Evolutionary conservation across 805 yeast genomes (phyloP).

Genomic region (Cyberlindnera mycetangii): DNA sequence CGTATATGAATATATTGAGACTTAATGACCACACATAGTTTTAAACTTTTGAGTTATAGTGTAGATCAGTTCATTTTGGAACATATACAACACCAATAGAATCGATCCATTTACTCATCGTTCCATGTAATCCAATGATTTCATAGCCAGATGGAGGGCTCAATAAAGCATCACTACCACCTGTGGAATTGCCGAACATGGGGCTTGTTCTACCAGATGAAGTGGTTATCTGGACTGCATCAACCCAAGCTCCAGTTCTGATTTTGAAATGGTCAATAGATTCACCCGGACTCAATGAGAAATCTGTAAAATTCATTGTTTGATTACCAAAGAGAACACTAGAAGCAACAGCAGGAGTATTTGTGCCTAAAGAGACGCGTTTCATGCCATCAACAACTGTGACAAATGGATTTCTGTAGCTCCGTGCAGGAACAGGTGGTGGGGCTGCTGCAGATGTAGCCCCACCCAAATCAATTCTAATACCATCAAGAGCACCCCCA

Average conservation of each 20-base stretch:
- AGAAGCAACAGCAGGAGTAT: neutral
- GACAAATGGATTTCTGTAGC: conserved; percentile 35
- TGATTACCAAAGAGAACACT: conserved; percentile 47
- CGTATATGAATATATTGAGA: neutral
- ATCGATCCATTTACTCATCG: conserved; percentile 65
- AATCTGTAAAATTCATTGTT: conserved; percentile 51
- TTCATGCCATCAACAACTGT: conserved; percentile 25
- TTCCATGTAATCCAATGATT: conserved; percentile 73
- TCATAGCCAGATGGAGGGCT: conserved; percentile 60
- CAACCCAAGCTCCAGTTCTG: conserved; percentile 86
- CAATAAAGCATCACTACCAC: conserved; percentile 59
- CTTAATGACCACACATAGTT: neutral
- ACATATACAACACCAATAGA: conserved; percentile 69
- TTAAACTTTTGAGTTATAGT: neutral
- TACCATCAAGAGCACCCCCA: conserved; percentile 82
- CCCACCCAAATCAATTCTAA: conserved; percentile 44
- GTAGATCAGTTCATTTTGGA: conserved; percentile 8
- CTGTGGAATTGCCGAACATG: conserved; percentile 65
- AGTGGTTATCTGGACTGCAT: conserved; percentile 76
- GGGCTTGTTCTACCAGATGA: conserved; percentile 49
- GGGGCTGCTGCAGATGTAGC: conserved; percentile 16
- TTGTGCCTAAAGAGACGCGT: conserved; percentile 8
- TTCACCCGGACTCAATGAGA: conserved; percentile 57
- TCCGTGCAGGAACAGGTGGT: conserved; percentile 48
- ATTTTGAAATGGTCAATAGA: conserved; percentile 54